A percentile compares a stretch with the other conserved stretches of the same genome.
phyloP scores from a whole-genome alignment of 1,284 basidiomycete genomes.

The Stygiomarasmius scandens region DNA sequence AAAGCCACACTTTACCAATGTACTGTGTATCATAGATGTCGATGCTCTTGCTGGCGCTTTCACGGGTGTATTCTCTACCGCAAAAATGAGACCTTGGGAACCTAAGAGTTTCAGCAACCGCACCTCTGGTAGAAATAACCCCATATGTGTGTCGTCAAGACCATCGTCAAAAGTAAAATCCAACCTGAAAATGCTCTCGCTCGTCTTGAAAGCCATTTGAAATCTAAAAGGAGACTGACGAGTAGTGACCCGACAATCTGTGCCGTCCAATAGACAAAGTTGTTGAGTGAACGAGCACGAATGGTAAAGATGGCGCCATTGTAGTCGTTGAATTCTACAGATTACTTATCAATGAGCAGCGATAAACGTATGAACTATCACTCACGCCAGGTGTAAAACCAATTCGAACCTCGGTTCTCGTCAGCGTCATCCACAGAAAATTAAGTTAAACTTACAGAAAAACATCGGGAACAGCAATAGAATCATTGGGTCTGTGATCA shows the following conservation, averaged over 20 bases:
- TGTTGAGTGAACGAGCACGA: conserved; percentile 64
- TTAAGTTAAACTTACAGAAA: too few species aligned
- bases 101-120: conserved; percentile 14
- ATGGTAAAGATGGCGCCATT: conserved; percentile 20
- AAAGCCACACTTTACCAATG: conserved; percentile 54
- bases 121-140: conserved; percentile 71
- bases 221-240: conserved; percentile 66
- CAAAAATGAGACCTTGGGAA: neutral
- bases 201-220: conserved; percentile 52
- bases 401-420: too few species aligned
- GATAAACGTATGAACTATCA: conserved; percentile 12
- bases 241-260: conserved; percentile 66
- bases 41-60: conserved; percentile 44
- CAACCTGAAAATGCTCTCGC: conserved; percentile 67
- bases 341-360: neutral
- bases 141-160: conserved; percentile 69
- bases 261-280: conserved; percentile 67
- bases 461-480: conserved; percentile 69
- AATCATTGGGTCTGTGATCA: conserved; percentile 59
- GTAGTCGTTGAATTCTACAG: conserved; percentile 18
- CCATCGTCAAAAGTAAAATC: conserved; percentile 57
- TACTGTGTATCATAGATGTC: conserved; percentile 58
- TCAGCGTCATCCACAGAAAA: too few species aligned
- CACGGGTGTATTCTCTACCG: conserved; percentile 61
- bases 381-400: conserved; percentile 78